Evolutionary conservation across 2,329 filamentous ascomycete species (phyloP), one percentile per base, ranked within the genome.

Genomic region (Sporothrix euskadiensis): DNA sequence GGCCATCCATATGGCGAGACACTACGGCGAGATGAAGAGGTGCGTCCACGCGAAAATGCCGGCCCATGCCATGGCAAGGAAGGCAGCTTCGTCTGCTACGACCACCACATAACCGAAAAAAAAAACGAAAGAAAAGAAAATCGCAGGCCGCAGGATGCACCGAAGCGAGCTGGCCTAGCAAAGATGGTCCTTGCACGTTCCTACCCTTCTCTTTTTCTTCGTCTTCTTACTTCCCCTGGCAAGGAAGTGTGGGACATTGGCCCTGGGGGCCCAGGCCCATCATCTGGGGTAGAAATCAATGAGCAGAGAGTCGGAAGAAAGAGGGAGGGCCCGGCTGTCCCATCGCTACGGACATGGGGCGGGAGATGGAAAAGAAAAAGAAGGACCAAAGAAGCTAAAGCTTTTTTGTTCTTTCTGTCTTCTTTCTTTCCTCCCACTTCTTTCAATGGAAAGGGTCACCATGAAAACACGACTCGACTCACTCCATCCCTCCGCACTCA

Each of bases 1-100:
- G 65, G 65, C 65, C 65, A 68, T 49, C 65, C 65, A 68, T 56
- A 35, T 19, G 66, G 41, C 8, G 32, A 57, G 66, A 56, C 68
- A 56, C 54, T 66, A 30, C 61, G 19, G 39, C 39, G 35, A 7
- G 22, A 30, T 5, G 4, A 19, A 6, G 32, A 26, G 44, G 61
- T 47, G 22, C 5, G 7, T 47, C 39, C 22, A 47, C 39, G 39
- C 44, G 22, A 47, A 30, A 30, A 66, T 66, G 14, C 39, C 61
- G 61, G 61, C 22, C 35, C 39, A 66, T 66, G 39, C 61, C 61
- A 47, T 30, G 61, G 61, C 61, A 10, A 44, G 61, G 12, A 30
- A 47, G 22, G 47, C 61, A 66, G 14, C 39, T 30, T 4, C n/a
- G 10, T 9, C 39, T 22, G n/a, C 4, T 16, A 26, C 39, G 12